Percentiles rank a stretch among this genome's conserved stretches.
phyloP scores from a whole-genome alignment of 805 yeast species.

The Scheffersomyces amazonensis region DNA sequence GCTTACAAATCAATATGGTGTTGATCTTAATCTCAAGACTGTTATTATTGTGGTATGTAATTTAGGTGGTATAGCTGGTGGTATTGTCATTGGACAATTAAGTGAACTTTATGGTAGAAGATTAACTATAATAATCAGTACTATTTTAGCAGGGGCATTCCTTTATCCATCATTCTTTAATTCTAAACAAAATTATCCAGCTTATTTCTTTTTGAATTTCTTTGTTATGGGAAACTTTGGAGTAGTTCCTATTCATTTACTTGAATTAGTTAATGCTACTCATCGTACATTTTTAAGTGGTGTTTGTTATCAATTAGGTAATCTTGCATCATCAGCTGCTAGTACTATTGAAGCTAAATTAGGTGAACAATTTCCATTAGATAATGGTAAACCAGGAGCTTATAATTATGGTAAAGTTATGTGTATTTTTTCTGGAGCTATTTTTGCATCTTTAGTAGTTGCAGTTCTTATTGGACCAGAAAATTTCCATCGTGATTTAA shows the following conservation, averaged over 20 bases:
- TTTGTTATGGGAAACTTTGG: constrained; percentile 74
- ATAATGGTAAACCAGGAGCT: constrained; percentile 15
- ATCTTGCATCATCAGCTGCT: constrained; percentile 63
- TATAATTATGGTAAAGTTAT: constrained; percentile 59
- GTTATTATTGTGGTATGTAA: constrained; percentile 41
- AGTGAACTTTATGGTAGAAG: constrained; percentile 38
- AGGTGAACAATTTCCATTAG: constrained; percentile 48
- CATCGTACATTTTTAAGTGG: constrained; percentile 64
- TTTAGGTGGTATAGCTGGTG: constrained; percentile 41
- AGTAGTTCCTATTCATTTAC: constrained; percentile 58
- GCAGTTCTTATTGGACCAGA: constrained; percentile 60
- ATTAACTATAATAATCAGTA: constrained; percentile 28
- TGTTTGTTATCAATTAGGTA: constrained; percentile 65
- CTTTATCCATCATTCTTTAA: constrained; percentile 39
- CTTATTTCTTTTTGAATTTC: constrained; percentile 52
- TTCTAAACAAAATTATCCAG: constrained; percentile 19
- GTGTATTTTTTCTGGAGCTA: constrained; percentile 66
- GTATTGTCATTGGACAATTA: constrained; percentile 42
- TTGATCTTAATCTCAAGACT: constrained; percentile 30
- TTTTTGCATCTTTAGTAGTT: constrained; percentile 50
- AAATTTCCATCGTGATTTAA: constrained; percentile 18
- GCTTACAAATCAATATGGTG: constrained; percentile 30
- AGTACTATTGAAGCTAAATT: constrained; percentile 67
- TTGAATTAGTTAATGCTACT: constrained; percentile 61
- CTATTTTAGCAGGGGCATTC: constrained; percentile 36